A percentile compares a stretch with the other conserved stretches of the same genome.
phyloP scores from a whole-genome alignment of 2,329 filamentous ascomycete species.

The Exserohilum rostratum region DNA sequence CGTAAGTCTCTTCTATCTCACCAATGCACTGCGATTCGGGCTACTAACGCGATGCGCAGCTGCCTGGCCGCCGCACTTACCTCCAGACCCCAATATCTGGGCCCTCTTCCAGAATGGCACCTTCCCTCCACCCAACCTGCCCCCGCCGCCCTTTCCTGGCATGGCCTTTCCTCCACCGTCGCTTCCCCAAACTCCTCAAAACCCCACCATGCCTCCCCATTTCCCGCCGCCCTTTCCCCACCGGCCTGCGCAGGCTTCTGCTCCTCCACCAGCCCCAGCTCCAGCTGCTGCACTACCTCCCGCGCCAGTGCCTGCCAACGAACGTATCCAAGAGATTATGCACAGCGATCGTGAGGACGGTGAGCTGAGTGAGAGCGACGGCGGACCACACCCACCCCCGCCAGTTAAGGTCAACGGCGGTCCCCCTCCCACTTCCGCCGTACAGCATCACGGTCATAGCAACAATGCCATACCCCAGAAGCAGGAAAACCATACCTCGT shows the following conservation, averaged over 20 bases:
- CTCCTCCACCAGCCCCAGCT: conserved; percentile 2
- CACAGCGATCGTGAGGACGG: conserved; percentile 70
- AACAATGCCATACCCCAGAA: conserved; percentile 15
- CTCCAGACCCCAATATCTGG: conserved; percentile 40
- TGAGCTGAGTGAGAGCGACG: conserved; percentile 70
- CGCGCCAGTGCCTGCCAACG: conserved; percentile 12
- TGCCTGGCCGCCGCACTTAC: conserved; percentile 30
- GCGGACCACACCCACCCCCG: conserved; percentile 14
- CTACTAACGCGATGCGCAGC: conserved; percentile 15
- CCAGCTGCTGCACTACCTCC: conserved; percentile 7
- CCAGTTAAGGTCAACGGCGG: conserved; percentile 28
- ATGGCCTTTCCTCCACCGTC: conserved; percentile 31
- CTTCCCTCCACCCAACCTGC: conserved; percentile 35
- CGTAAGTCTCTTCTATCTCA: conserved; percentile 12
- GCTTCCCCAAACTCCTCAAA: conserved; percentile 27
- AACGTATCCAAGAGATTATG: conserved; percentile 39
- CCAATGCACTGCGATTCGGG: not conserved
- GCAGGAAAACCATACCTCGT: conserved; percentile 7
- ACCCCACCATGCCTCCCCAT: conserved; percentile 20
- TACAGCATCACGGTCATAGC: conserved; percentile 20
- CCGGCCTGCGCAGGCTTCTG: conserved; percentile 12
- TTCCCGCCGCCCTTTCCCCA: conserved; percentile 18
- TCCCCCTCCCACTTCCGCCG: conserved; percentile 26
- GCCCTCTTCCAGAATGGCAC: conserved; percentile 36
- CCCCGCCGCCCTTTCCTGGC: conserved; percentile 17